Conservation (phyloP, 106 monocot species). For the Xerophyta viscosa region DNA sequence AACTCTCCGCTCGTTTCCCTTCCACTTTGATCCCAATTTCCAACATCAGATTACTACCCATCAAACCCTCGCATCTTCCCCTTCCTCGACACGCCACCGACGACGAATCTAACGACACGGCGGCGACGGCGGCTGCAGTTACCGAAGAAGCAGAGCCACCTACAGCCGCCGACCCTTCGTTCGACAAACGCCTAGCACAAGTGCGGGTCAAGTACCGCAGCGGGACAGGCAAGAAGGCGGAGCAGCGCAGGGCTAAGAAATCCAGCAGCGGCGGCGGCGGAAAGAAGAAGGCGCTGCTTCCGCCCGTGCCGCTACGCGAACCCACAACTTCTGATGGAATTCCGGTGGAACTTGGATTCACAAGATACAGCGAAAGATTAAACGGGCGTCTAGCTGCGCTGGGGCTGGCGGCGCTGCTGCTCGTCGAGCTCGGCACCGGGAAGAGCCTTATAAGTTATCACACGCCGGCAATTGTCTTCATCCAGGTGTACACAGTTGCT, state of each 20-base stretch:
- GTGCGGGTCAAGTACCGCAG: slow-evolving; percentile 74
- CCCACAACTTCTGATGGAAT: slow-evolving; percentile 31
- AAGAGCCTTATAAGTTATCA: slow-evolving; percentile 60
- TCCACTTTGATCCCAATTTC: slow-evolving; percentile 3
- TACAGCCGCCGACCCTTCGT: slow-evolving; percentile 16
- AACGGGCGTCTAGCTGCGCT: slow-evolving; percentile 67
- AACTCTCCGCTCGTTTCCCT: slow-evolving; percentile 35
- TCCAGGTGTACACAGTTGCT: slow-evolving; percentile 75
- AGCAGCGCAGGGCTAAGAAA: slow-evolving; percentile 46
- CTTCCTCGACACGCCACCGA: slow-evolving; percentile 8
- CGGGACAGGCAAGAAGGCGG: slow-evolving; percentile 78
- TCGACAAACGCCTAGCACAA: slow-evolving; percentile 50
- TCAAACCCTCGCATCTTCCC: neutral
- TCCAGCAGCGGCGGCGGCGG: slow-evolving; percentile 2
- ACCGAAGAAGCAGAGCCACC: slow-evolving; percentile 3
- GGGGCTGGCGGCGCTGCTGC: slow-evolving; percentile 65
- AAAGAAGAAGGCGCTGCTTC: slow-evolving; percentile 49
- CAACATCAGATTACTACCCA: neutral
- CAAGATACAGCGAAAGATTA: slow-evolving; percentile 71
- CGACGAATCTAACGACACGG: slow-evolving; percentile 10
- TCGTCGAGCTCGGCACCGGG: slow-evolving; percentile 84
- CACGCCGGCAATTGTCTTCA: slow-evolving; percentile 41
- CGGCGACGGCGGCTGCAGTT: neutral
- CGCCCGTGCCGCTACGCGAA: slow-evolving; percentile 50
- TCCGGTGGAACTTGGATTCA: slow-evolving; percentile 68